Evolutionary conservation across 2,329 filamentous ascomycete genomes (phyloP), one percentile per base, ranked within the genome.

Genomic region (Paecilomyces niveus): DNA sequence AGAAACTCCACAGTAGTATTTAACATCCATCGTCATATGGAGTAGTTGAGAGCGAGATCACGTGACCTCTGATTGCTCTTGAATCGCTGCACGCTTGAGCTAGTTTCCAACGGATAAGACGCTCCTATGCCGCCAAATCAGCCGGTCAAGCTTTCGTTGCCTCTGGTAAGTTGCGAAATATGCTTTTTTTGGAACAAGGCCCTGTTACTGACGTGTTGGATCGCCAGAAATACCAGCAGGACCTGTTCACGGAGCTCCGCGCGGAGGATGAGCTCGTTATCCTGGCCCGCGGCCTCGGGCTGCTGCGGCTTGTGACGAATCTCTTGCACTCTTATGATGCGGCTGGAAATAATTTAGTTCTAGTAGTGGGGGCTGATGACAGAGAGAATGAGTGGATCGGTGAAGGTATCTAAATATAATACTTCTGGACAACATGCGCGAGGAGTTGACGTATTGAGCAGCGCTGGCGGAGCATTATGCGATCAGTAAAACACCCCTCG

Each of bases 331-430:
- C 92, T 21, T 97, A 97, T 76, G 94, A 99, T 82, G 92, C 92
- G 1, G 91, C 91, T 3, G 94, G 94, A 13, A 95, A 94, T 76
- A 97, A 96, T 70, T 80, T 99, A 57, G 87, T 99, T 54, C 80
- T 99, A 52, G 78, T 99, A 21, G 86, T 97, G 50, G 92, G 92
- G 9, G 92, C 94, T 35, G 89, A 94, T 60, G 92, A 97, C 33
- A 86, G 90, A 60, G 94, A 99, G 71, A 97, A 97, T 84, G 87
- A 88, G 58, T 97, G 93, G 92, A 92, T 99, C 60, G 94, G 94
- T 65, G 94, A 97, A 78, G 76, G 78, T 79, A 69, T 24, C n/a
- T 4, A 9, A 45, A 18, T 45, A 45, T 45, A 45, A 18, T n/a
- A 18, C 39, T 18, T 21, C 18, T 7, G 39, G n/a, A 45, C n/a